Evolutionary conservation across 2,329 filamentous ascomycete species (phyloP).

Genomic region (Colletotrichum somersetense): DNA sequence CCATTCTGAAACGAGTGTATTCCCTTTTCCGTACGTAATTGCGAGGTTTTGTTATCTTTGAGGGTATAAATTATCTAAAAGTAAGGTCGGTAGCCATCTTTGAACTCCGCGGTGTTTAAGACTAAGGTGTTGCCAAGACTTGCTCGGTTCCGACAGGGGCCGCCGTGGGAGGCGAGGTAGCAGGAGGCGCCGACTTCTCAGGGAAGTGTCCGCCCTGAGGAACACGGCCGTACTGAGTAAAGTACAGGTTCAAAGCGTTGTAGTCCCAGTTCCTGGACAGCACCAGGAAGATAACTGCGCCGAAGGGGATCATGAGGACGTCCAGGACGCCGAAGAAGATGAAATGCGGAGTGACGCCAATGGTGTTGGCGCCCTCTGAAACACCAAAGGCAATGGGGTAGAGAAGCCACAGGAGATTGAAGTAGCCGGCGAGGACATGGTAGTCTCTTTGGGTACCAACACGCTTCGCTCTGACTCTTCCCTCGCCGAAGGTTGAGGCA

Average conservation of each 20-base stretch:
- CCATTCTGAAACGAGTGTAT: constrained; percentile 4
- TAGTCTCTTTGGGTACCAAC: constrained; percentile 61
- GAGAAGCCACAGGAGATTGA: constrained; percentile 65
- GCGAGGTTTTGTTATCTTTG: background rate
- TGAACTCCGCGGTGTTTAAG: background rate
- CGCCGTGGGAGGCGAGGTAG: constrained; percentile 45
- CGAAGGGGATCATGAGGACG: constrained; percentile 59
- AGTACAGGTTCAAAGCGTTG: constrained; percentile 62
- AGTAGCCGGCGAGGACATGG: constrained; percentile 58
- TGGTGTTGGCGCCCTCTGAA: constrained; percentile 64
- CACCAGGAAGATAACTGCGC: constrained; percentile 58
- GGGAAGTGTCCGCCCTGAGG: constrained; percentile 58
- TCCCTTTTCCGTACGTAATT: background rate
- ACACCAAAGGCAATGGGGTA: constrained; percentile 68
- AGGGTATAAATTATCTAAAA: no score
- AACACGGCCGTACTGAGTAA: constrained; percentile 68
- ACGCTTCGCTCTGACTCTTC: constrained; percentile 54
- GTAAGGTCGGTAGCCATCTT: background rate
- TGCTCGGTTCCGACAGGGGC: constrained; percentile 20
- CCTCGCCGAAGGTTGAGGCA: constrained; percentile 56
- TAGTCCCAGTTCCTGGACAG: constrained; percentile 66
- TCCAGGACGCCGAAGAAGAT: constrained; percentile 69
- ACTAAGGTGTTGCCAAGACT: background rate
- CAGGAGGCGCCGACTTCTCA: constrained; percentile 55
- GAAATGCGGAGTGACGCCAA: constrained; percentile 59